Evolutionary conservation across 495 filamentous ascomycete genomes (phyloP), one percentile per base, ranked within the genome.

Genomic region (Penicillium coffeae): DNA sequence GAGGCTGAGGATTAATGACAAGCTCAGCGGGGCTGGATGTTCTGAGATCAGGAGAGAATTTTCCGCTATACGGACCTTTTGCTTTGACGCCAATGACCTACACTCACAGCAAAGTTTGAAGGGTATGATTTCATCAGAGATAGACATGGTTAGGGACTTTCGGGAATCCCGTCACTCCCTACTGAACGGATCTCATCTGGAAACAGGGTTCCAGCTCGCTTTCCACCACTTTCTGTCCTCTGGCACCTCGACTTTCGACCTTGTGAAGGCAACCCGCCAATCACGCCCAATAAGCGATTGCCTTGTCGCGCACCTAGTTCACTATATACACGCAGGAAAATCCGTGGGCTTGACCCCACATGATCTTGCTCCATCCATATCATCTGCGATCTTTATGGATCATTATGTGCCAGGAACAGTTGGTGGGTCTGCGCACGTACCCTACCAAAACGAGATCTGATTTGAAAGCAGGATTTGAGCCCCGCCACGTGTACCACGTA

Each of bases 301-400:
- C 9, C 6, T 45, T 33, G 18, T 25, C 18, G 37, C 40, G 1
- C 27, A 53, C 37, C 21, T 61, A 2, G 38, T 18, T 3, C 42
- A 57, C 43, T 61, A 52, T 37, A 30, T 61, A 7, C 38, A 61
- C 14, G 45, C 38, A 20, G 47, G 57, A 8, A 16, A 42, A 15
- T 25, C 32, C 13, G 52, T 35, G 30, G 21, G 39, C 30, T 41
- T 52, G 8, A 21, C n/a, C 8, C 19, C 47, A n/a, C 20, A 43
- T 9, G 42, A 32, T 8, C 45, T 62, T 15, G 53, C 51, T n/a
- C 48, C 49, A 5, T 46, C 62, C 15, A 56, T 65, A n/a, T 42
- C 63, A 34, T 70, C 54, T 1, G 60, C 63, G 3, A 44, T 70
- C 3, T 42, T 70, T 1, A 55, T 66, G 41, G 64, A 70, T 42